These are phyloP conservation scores for Lactuca saligna DNA, from an alignment of 129 eudicot genomes.

Conservation along the genomic window DNA sequence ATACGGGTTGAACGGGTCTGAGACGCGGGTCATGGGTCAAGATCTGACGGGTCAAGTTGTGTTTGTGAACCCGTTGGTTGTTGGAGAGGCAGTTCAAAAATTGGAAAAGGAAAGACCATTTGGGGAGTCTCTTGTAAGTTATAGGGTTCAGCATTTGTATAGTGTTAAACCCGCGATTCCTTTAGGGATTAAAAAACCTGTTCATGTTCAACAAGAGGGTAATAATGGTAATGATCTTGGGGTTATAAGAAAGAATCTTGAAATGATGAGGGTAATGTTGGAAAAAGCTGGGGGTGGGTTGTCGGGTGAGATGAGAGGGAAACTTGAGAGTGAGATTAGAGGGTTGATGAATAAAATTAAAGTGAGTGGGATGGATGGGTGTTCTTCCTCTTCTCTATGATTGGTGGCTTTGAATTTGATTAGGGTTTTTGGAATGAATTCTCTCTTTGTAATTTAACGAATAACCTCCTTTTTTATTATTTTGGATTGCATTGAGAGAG, in stretches of 20 bases:
- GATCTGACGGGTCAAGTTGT: slow-evolving; percentile 41
- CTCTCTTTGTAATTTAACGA: slow-evolving; percentile 18
- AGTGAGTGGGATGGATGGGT: slow-evolving; percentile 55
- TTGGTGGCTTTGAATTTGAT: slow-evolving; percentile 19
- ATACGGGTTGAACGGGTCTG: slow-evolving; percentile 54
- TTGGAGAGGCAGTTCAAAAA: slow-evolving; percentile 42
- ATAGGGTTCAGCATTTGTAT: slow-evolving; percentile 35
- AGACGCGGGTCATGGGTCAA: slow-evolving; percentile 32
- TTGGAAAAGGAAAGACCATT: slow-evolving; percentile 54
- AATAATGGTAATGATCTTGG: slow-evolving; percentile 41
- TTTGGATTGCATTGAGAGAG: slow-evolving; percentile 35
- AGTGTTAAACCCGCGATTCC: slow-evolving; percentile 24
- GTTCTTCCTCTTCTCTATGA: slow-evolving; percentile 48
- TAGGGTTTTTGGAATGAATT: neutral
- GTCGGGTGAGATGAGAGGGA: slow-evolving; percentile 66
- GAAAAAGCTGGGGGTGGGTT: slow-evolving; percentile 66
- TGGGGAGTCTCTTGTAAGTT: slow-evolving; percentile 48
- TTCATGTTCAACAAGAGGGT: slow-evolving; percentile 20
- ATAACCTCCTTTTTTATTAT: slow-evolving; percentile 3
- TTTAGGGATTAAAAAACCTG: slow-evolving; percentile 7
- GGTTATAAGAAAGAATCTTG: slow-evolving; percentile 61
- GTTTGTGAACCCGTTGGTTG: slow-evolving; percentile 38
- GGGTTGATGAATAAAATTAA: slow-evolving; percentile 72
- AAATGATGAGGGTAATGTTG: slow-evolving; percentile 75
- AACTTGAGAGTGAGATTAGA: slow-evolving; percentile 66